Percentiles rank a stretch among this genome's conserved stretches.
Evolutionary conservation across 345 rosid genomes (phyloP).

Genomic region (Moricandia moricandioides): DNA sequence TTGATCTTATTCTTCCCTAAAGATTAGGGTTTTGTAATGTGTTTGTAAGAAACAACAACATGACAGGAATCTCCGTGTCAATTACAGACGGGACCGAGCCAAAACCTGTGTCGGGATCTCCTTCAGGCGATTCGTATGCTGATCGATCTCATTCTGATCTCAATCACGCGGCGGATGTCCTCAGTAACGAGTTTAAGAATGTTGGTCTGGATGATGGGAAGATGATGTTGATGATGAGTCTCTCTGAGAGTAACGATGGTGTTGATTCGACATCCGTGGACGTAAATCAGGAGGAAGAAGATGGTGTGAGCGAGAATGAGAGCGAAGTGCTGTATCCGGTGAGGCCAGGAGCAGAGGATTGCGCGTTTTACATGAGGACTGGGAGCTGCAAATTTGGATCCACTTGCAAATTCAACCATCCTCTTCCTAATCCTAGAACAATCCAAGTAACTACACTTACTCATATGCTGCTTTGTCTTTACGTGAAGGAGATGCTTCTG

Average conservation of each 20-base stretch:
- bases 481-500: background rate
- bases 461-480: background rate
- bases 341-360: slow-evolving; percentile 83
- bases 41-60: slow-evolving; percentile 1
- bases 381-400: slow-evolving; percentile 84
- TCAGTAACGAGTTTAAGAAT: slow-evolving; percentile 32
- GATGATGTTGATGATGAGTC: background rate
- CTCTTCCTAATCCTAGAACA: slow-evolving; percentile 42
- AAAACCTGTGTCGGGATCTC: slow-evolving; percentile 17
- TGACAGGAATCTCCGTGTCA: background rate
- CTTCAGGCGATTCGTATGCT: slow-evolving; percentile 15
- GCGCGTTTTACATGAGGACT: slow-evolving; percentile 72
- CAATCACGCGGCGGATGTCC: slow-evolving; percentile 29
- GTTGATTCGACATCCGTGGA: slow-evolving; percentile 8
- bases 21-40: slow-evolving; percentile 32
- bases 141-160: slow-evolving; percentile 39
- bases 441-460: slow-evolving; percentile 48
- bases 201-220: slow-evolving; percentile 38
- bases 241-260: slow-evolving; percentile 5
- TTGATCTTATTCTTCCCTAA: slow-evolving; percentile 27
- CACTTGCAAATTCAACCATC: slow-evolving; percentile 90
- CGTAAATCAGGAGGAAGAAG: background rate
- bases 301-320: slow-evolving; percentile 21
- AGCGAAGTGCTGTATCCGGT: slow-evolving; percentile 47
- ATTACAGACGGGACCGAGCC: background rate